Evolutionary conservation across 2,329 filamentous ascomycete genomes (phyloP), one percentile per base, ranked within the genome.

Genomic region (Xylaria sp.): DNA sequence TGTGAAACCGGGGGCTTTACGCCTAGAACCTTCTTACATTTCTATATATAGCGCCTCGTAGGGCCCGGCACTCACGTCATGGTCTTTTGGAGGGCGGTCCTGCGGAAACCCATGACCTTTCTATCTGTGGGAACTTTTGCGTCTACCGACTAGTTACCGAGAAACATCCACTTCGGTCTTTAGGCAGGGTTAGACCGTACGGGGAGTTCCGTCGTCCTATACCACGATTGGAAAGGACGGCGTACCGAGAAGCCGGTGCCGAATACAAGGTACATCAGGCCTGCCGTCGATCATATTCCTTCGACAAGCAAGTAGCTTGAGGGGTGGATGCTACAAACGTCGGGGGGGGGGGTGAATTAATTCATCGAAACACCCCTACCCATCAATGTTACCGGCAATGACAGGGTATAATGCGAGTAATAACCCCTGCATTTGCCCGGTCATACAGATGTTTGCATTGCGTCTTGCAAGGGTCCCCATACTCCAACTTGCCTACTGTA

Each of bases 41-140:
- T 58, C 64, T 69, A 69, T 69, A 64, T 67, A 69, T 69, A 64
- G 65, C 39, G 64, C 25, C 57, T 36, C 6, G 30, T 58, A 63
- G 18, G 39, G 28, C 39, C 50, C 48, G 56, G 50, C 60, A 61
- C 63, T 53, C 25, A 20, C 28, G 53, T 60, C 34, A 53, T 45
- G 36, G 52, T 20, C 39, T 48, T 39, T 32, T 60, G 30, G 50
- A 56, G 13, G 34, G n/a, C 46, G 39, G 39, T 5, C 15, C 61
- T 18, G n/a, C 36, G 18, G 28, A 12, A 43, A 59, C 46, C 55
- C 34, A 8, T 15, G 45, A 41, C 39, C 23, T 15, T 15, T 30
- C 25, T 10, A 32, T 61, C 43, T 58, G 34, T 32, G 36, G 55
- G 59, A 39, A 55, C 52, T 28, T 20, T 48, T 61, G 28, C 50